Base-by-base conservation (phyloP, 352 stramenopile genomes). In the Phytopythium kandeliae region DNA sequence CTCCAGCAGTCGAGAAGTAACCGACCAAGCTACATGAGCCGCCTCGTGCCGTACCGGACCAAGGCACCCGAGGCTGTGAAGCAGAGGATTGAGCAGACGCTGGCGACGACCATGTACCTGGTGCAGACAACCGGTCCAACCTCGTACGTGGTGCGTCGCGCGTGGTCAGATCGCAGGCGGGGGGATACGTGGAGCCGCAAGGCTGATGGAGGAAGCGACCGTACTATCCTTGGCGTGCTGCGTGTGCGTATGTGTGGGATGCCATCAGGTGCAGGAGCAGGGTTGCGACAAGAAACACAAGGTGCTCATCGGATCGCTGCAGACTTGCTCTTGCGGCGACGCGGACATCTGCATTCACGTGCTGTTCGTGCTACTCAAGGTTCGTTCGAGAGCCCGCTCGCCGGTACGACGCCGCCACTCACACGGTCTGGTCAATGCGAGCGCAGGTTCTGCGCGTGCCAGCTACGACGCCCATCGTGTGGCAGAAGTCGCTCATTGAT, bases 311-410 rank as follows among this genome's bases (percentile, higher is more conserved):
- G 83, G 83, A 7, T 56, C 70, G 15, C 46, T 89, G 30, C 83
- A 92, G 56, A 78, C 55, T 34, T 94, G 81, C 51, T 85, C 76
- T 2, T 94, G 83, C 22, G 77, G 78, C 2, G 80, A 88, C 16
- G 47, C 54, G 4, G 83, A 94, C 24, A 68, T 94, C n/a, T 92
- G 83, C 52, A 71, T 87, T 30, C 83, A 94, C 54, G 74, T 94
- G 15, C 63, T 94, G 31, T 94, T 94, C 48, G 81, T 94, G 22
- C 89, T 94, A 77, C 77, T 94, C 43, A 92, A 93, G 60, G 75
- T 84, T 6, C 24, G 30, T 1, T 6, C 28, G 8, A 4, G 9
- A 37, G 26, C 10, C 36, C 19, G 24, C 43, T 17, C 4, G 3
- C 21, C 19, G n/a, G n/a, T n/a, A n/a, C n/a, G n/a, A n/a, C n/a